Evolutionary conservation across 495 filamentous ascomycete genomes (phyloP), one percentile per base, ranked within the genome.

Genomic region (Collariella sp.): DNA sequence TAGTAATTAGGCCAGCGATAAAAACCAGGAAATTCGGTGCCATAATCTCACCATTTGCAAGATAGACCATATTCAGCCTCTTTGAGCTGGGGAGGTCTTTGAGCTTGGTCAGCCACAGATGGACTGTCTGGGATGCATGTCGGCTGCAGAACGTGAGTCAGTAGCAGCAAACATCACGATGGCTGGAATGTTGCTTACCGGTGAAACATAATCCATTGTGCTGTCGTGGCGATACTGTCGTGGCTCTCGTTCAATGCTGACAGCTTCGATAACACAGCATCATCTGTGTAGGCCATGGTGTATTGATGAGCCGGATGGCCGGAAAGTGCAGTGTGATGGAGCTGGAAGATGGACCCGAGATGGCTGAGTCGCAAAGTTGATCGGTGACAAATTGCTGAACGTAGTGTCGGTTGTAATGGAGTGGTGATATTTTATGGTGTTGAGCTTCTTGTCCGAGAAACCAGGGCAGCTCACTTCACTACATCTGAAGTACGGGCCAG

Each of bases 151-250:
- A 35, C 26, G 11, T 3, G 46, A 29, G 45, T 52, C 49, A 52
- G 55, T 22, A 6, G 35, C 56, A 50, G 12, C 23, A 35, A 49
- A 24, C 42, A 47, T n/a, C 24, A 13, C 5, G 31, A 12, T 34
- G 10, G 11, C 23, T 0, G 7, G 2, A 3, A 20, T 38, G 12
- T 35, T n/a, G 53, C 72, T 62, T 86, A 95, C 91, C 89, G 84
- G 72, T 99, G 90, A 67, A 97, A 99, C 86, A 97, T 89, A 52
- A 99, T 87, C 94, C 94, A 99, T 85, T 96, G 91, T 41, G 90
- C 85, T 46, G 94, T 90, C 44, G 88, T 87, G 43, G 94, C 88
- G 62, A 97, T 95, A 72, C 87, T 89, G 60, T 97, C 93, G 66
- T 97, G 90, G 12, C 87, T 89, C 74, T 98, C 93, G 72, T 95